Evolutionary conservation across 2,329 filamentous ascomycete genomes (phyloP), one percentile per base, ranked within the genome.

Genomic region (Zelopaecilomyces penicillatus): DNA sequence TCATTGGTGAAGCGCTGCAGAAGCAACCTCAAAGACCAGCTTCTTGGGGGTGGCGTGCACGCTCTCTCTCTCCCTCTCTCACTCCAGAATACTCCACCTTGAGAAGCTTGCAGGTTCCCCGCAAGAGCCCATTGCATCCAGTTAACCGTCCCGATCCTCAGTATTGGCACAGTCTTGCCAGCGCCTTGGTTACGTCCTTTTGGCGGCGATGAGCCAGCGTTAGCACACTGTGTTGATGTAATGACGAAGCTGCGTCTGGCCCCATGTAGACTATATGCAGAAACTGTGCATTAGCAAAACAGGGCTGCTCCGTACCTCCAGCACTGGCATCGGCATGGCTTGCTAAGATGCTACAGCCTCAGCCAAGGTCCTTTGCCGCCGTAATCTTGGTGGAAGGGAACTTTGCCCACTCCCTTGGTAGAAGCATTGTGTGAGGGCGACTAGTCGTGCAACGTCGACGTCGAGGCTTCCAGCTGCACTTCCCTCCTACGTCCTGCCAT

Each of bases 321-420:
- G 42, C 45, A 42, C 41, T 38, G 45, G 32, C 41, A 42, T 37
- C 45, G 45, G 45, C 37, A 47, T 47, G 38, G 44, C 38, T 39
- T 44, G 37, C 45, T 31, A 36, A 39, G 32, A 19, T 19, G 44
- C 44, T 37, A 43, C 45, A 44, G 36, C 28, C 29, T 6, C n/a
- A 37, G 31, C 36, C 19, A 19, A 58, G 39, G 57, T 59, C 50
- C 49, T 54, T 56, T 47, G 39, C 45, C 54, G 43, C 55, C 38
- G 47, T 44, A 48, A 46, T 43, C 30, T 52, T 31, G 54, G 54
- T 41, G 50, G 45, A 19, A 49, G 54, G 54, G 47, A 53, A 52
- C 58, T 50, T 52, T 19, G 19, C 19, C 19, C 19, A 19, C 19
- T 19, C 19, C 19, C 19, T 19, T 19, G 19, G 19, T 19, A 19